Conservation (phyloP, 805 yeast species). For the Barnettozyma sp. region DNA sequence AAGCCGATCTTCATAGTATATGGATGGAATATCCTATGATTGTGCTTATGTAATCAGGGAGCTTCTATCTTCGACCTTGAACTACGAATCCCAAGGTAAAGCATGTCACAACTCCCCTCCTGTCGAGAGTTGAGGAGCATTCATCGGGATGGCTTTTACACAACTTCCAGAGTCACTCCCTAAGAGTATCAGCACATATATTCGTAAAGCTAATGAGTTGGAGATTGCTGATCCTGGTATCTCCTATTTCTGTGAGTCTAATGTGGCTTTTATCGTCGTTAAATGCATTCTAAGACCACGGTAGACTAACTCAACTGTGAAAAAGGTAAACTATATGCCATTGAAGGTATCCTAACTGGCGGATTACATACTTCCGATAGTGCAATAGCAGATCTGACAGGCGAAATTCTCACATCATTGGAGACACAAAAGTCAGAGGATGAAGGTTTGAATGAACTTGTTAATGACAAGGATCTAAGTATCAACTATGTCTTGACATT, state of each 20-base stretch:
- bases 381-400: slow-evolving; percentile 53
- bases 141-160: slow-evolving; percentile 6
- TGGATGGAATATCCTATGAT: too few relatives aligned
- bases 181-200: slow-evolving; percentile 30
- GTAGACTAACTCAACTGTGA: slow-evolving; percentile 2
- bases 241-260: slow-evolving; percentile 63
- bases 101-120: too few relatives aligned
- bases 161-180: slow-evolving; percentile 21
- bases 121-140: too few relatives aligned
- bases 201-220: slow-evolving; percentile 53
- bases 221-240: slow-evolving; percentile 53
- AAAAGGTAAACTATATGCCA: slow-evolving; percentile 47
- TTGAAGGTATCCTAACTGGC: slow-evolving; percentile 58
- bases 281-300: neutral
- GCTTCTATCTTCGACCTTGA: too few relatives aligned
- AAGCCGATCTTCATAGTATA: too few relatives aligned
- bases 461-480: slow-evolving; percentile 55
- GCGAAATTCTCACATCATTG: slow-evolving; percentile 58
- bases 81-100: too few relatives aligned
- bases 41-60: too few relatives aligned
- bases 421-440: slow-evolving; percentile 46
- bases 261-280: neutral
- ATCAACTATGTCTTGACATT: slow-evolving; percentile 50
- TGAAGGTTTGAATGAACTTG: slow-evolving; percentile 37
- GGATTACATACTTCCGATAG: slow-evolving; percentile 51